These are phyloP conservation scores for Leersia perrieri DNA, from an alignment of 176 grass and related monocot species.

Conservation along the genomic window DNA sequence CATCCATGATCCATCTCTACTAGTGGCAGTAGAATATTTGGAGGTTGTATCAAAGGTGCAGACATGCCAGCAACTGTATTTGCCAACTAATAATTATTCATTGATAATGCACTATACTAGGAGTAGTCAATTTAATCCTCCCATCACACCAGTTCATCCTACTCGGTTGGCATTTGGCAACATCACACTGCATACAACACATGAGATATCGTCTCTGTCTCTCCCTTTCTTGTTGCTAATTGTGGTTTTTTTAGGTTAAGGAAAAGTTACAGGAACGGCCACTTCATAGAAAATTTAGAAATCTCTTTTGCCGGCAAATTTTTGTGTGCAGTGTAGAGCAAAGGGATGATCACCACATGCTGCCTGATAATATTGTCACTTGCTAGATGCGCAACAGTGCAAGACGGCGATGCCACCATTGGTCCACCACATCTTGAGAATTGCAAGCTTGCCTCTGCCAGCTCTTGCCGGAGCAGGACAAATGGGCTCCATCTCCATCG, in stretches of 20 bases:
- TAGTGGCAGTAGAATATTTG: slow-evolving; percentile 20
- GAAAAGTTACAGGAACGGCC: background rate
- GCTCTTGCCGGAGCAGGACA: slow-evolving; percentile 24
- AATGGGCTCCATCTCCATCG: slow-evolving; percentile 23
- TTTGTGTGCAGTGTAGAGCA: background rate
- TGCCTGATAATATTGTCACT: slow-evolving; percentile 27
- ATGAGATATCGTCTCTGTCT: background rate
- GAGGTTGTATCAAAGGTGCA: slow-evolving; percentile 19
- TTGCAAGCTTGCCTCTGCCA: slow-evolving; percentile 17
- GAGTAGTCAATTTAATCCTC: background rate
- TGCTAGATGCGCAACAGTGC: slow-evolving; percentile 8
- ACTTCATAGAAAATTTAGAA: too few relatives aligned
- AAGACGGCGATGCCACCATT: background rate
- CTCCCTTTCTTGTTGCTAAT: background rate
- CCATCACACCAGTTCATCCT: slow-evolving; percentile 8
- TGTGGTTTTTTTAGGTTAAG: background rate
- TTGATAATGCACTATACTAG: slow-evolving; percentile 18
- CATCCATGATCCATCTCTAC: slow-evolving; percentile 8
- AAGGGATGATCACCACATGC: slow-evolving; percentile 17
- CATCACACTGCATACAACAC: background rate
- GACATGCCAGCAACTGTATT: slow-evolving; percentile 28
- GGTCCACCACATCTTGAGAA: slow-evolving; percentile 26
- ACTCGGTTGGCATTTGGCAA: slow-evolving; percentile 25
- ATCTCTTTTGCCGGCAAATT: too few relatives aligned
- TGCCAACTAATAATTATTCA: slow-evolving; percentile 18